Evolutionary conservation across 2,329 filamentous ascomycete species (phyloP).

Genomic region (Calonectria leucothoes): DNA sequence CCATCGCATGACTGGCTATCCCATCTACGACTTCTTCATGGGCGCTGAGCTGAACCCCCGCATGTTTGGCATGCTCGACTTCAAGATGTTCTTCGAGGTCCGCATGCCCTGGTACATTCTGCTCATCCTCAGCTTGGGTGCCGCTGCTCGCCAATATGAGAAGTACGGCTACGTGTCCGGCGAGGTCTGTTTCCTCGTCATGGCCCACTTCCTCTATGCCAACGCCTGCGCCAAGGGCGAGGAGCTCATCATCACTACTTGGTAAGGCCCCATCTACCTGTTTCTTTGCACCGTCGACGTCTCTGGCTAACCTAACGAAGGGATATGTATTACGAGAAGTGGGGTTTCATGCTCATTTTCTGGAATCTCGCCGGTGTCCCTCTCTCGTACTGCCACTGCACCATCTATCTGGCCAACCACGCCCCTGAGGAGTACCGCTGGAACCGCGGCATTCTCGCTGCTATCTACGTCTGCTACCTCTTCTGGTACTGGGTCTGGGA

Average conservation of each 20-base stretch:
- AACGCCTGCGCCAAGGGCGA: constrained; percentile 94
- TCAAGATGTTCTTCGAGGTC: constrained; percentile 98
- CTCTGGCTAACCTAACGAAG: constrained; percentile 30
- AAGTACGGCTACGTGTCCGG: constrained; percentile 85
- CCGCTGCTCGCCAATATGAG: constrained; percentile 86
- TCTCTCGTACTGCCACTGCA: constrained; percentile 93
- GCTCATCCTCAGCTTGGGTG: constrained; percentile 79
- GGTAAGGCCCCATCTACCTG: constrained; percentile 53
- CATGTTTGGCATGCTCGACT: constrained; percentile 87
- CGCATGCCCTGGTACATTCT: constrained; percentile 93
- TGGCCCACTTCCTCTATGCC: constrained; percentile 93
- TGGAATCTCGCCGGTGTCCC: constrained; percentile 96
- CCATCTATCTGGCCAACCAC: constrained; percentile 88
- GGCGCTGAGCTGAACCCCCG: constrained; percentile 90
- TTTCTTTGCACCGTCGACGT: background rate
- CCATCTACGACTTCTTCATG: constrained; percentile 94
- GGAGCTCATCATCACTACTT: constrained; percentile 89
- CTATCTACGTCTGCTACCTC: constrained; percentile 78
- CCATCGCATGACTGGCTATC: constrained; percentile 91
- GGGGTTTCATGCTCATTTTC: constrained; percentile 98
- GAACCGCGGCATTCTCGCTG: constrained; percentile 74
- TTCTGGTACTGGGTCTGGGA: constrained; percentile 94
- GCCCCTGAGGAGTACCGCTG: constrained; percentile 81
- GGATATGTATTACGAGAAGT: constrained; percentile 98
- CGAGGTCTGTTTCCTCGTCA: constrained; percentile 85